phyloP scores from a whole-genome alignment of 148 eudicot genomes.

The Heliosperma pusillum region DNA sequence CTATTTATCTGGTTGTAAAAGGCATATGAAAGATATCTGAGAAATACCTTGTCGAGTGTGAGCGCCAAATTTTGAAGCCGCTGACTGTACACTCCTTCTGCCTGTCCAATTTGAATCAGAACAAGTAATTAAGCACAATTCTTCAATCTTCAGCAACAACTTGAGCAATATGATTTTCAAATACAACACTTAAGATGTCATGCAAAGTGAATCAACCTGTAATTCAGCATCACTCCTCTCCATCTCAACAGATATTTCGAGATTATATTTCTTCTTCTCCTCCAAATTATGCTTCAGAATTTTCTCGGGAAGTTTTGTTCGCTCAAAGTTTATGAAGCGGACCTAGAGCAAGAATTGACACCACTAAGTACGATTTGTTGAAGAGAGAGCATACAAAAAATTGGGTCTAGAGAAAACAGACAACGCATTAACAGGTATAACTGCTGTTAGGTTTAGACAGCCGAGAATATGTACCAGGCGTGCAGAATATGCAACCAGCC shows the following conservation, averaged over 20 bases:
- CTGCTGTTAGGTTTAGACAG: conserved; percentile 9
- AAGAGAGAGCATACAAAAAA: not conserved
- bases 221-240: conserved; percentile 93
- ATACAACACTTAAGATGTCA: not conserved
- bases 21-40: not conserved
- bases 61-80: conserved; percentile 98
- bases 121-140: conserved; percentile 10
- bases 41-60: conserved; percentile 84
- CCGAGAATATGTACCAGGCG: conserved; percentile 55
- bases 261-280: conserved; percentile 79
- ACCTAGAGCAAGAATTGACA: conserved; percentile 43
- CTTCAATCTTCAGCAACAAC: not conserved
- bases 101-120: conserved; percentile 43
- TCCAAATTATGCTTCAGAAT: conserved; percentile 81
- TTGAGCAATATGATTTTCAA: not conserved
- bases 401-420: not conserved
- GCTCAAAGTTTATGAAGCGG: conserved; percentile 75
- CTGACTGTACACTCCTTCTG: conserved; percentile 96
- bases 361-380: not conserved
- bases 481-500: conserved; percentile 93
- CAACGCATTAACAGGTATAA: not conserved
- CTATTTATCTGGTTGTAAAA: too few relatives aligned
- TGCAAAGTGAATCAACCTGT: conserved; percentile 47
- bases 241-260: conserved; percentile 63
- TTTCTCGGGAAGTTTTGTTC: conserved; percentile 83